A percentile compares a stretch with the other conserved stretches of the same genome.
Evolutionary conservation across 2,329 filamentous ascomycete species (phyloP).

Genomic region (Chaetomium strumarium): DNA sequence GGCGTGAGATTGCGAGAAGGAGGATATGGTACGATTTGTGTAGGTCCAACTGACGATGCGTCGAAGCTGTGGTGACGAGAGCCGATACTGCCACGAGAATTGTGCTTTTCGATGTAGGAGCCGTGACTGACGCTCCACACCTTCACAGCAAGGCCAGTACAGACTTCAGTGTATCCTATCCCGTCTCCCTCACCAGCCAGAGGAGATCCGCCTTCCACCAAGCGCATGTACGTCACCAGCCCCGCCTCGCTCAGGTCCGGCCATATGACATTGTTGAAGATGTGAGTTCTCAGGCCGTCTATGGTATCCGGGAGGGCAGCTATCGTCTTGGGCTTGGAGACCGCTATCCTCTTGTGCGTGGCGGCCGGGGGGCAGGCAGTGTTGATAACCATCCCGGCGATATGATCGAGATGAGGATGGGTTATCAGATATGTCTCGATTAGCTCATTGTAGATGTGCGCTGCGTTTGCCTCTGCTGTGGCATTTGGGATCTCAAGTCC

Average conservation of each 20-base stretch:
- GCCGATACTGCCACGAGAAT: slow-evolving; percentile 56
- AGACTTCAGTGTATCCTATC: slow-evolving; percentile 81
- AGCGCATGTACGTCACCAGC: slow-evolving; percentile 79
- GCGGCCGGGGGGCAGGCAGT: slow-evolving; percentile 73
- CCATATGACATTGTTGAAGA: slow-evolving; percentile 98
- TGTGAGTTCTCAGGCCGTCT: slow-evolving; percentile 82
- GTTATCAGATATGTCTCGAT: slow-evolving; percentile 89
- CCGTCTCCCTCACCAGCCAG: slow-evolving; percentile 74
- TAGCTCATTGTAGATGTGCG: slow-evolving; percentile 70
- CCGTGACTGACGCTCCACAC: slow-evolving; percentile 86
- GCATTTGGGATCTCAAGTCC: slow-evolving; percentile 65
- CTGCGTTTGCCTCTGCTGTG: slow-evolving; percentile 69
- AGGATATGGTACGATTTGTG: slow-evolving; percentile 17
- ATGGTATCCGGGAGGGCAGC: slow-evolving; percentile 87
- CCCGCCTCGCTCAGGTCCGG: slow-evolving; percentile 93
- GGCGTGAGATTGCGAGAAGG: slow-evolving; percentile 25
- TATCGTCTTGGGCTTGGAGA: slow-evolving; percentile 70
- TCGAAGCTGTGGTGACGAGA: slow-evolving; percentile 48
- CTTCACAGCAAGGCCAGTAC: slow-evolving; percentile 82
- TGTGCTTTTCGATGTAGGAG: slow-evolving; percentile 71
- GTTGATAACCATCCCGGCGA: slow-evolving; percentile 87
- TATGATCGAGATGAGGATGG: slow-evolving; percentile 94
- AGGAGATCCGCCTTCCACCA: slow-evolving; percentile 83
- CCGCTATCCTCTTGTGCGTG: slow-evolving; percentile 79
- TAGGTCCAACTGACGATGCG: slow-evolving; percentile 28